Base-by-base conservation (phyloP, 1,284 basidiomycete species). In the Albatrellus sp. region DNA sequence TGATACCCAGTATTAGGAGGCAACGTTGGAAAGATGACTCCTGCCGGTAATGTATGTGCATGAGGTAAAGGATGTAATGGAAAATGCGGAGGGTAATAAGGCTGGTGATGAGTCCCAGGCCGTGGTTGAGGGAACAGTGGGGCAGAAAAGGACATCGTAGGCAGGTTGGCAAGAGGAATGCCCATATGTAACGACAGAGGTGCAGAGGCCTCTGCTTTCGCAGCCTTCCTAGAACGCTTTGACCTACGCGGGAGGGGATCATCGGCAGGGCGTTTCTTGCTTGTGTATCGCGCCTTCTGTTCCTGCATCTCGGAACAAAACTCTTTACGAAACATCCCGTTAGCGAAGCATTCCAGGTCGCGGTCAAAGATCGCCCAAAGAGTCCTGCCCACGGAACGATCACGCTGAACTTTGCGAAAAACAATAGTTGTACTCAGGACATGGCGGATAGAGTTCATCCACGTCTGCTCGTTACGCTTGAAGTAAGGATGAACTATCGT, bases 401-500 rank as follows among this genome's bases (percentile, higher is more conserved):
- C 80, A 12, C 80, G 65, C 2, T 73, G 70, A 0, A 77, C 75
- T 52, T 86, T 86, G 45, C 81, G 73, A 58, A 87, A 87, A 45
- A 77, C 78, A 8, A 83, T 73, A 40, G 89, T 90, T 1, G 87
- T 86, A 55, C 83, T 88, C 34, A 91, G 72, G 38, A 89, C 87
- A 61, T 91, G 88, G 16, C 89, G 74, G 50, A 91, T 85, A 45
- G 85, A 88, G 61, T 91, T 91, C 79, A 90, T 89, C 92, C 92
- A 97, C 20, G 90, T 93, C n/a, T 83, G 77, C 55, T 96, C 92
- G 33, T 87, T 86, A 37, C 84, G 82, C 60, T 90, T 90, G 68
- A 91, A 98, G 60, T 83, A 83, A 0, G 94, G 92, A 61, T 91
- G 93, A 4, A 90, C 89, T 34, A 86, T 88, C 48, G 88, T 90